A percentile compares a stretch with the other conserved stretches of the same genome.
These are phyloP conservation scores for Venturia carpophila DNA, from an alignment of 2,329 filamentous ascomycete genomes.

Conservation along the genomic window DNA sequence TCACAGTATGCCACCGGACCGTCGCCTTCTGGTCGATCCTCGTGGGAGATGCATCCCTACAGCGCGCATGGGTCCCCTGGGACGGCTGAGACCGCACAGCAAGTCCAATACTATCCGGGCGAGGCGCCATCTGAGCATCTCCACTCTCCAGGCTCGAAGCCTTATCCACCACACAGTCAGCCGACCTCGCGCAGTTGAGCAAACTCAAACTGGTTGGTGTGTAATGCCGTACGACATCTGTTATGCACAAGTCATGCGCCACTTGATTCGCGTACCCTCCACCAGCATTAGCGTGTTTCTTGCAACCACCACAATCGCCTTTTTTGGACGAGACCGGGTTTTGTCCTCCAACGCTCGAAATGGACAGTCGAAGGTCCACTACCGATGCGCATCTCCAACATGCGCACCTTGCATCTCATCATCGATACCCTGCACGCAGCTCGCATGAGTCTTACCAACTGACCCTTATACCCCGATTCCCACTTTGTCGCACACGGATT, in stretches of 20 bases:
- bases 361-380: not conserved
- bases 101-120: conserved; percentile 14
- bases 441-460: not conserved
- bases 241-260: conserved; percentile 14
- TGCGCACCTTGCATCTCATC: not conserved
- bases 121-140: conserved; percentile 12
- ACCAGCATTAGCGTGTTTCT: conserved; percentile 3
- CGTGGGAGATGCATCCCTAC: conserved; percentile 18
- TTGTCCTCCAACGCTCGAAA: not conserved
- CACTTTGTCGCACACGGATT: not conserved
- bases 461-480: conserved; percentile 12
- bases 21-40: conserved; percentile 15
- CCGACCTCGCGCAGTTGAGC: conserved; percentile 18
- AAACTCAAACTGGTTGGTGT: conserved; percentile 7
- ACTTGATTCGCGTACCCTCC: conserved; percentile 9
- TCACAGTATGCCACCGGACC: conserved; percentile 15
- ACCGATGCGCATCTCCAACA: not conserved
- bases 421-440: conserved; percentile 8
- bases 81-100: conserved; percentile 10
- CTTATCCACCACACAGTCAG: conserved; percentile 17
- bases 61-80: conserved; percentile 9
- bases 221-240: conserved; percentile 5
- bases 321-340: conserved; percentile 1
- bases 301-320: conserved; percentile 10
- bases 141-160: conserved; percentile 1